A percentile compares a stretch with the other conserved stretches of the same genome.
Evolutionary conservation across 2,329 filamentous ascomycete genomes (phyloP).

Genomic region (Aspergillus fumigatiaffinis): DNA sequence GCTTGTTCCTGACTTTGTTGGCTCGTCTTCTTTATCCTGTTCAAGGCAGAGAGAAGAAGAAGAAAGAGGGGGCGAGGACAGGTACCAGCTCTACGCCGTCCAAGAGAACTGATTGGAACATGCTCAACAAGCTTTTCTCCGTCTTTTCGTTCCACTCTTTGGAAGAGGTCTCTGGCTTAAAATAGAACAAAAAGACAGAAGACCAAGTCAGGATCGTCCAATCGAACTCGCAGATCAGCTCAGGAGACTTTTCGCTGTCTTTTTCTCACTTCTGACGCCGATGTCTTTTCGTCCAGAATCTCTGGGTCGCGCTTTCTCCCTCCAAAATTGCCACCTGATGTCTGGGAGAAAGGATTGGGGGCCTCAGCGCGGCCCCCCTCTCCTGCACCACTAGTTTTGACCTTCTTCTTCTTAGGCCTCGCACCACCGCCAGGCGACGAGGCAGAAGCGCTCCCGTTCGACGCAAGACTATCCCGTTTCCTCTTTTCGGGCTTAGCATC

Average conservation of each 20-base stretch:
- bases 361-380: not conserved
- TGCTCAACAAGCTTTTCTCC: not conserved
- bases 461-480: conserved; percentile 36
- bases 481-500: conserved; percentile 36
- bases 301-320: not conserved
- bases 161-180: not conserved
- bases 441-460: conserved; percentile 19
- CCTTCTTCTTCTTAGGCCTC: conserved; percentile 21
- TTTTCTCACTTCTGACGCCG: not conserved
- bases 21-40: not conserved
- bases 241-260: not conserved
- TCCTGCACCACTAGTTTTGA: conserved; percentile 6
- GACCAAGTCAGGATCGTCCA: not conserved
- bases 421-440: conserved; percentile 8
- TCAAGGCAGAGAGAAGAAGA: not conserved
- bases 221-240: not conserved
- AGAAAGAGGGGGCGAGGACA: not conserved
- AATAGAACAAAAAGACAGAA: not conserved
- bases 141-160: not conserved
- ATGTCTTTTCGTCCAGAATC: not conserved
- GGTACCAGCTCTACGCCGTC: not conserved
- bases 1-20: too few species aligned
- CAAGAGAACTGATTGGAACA: not conserved
- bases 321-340: not conserved
- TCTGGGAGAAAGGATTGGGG: not conserved